Evolutionary conservation across 768 basidiomycete genomes (phyloP), one percentile per base, ranked within the genome.

Genomic region (Leucocoprinus leucothites): DNA sequence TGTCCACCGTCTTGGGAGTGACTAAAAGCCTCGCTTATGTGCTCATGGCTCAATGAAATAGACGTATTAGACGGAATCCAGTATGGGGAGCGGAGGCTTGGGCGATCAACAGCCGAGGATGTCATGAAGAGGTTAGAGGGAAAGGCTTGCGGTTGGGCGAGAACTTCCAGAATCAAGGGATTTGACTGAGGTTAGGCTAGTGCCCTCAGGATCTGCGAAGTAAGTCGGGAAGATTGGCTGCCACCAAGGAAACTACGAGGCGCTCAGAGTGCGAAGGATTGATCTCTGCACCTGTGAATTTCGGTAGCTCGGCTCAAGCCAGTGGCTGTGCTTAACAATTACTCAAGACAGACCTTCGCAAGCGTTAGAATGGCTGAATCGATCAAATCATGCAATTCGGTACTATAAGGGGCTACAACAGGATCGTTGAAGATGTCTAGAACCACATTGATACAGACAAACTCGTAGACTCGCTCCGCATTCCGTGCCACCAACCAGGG

Each of bases 391-490:
- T n/a, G n/a, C n/a, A n/a, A n/a, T n/a, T n/a, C n/a, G n/a, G n/a
- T 42, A 42, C 9, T 21, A 21, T 21, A n/a, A 42, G 9, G 21
- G n/a, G 21, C 3, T 41, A 19, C 21, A 9, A 50, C 11, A 50
- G 14, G 13, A 19, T 31, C 35, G 34, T 36, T 49, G 16, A 38
- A n/a, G 14, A 35, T 22, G 3, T 2, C 53, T 61, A 95, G 68
- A 92, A 95, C 91, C 92, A 94, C 80, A 93, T 87, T 28, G 94
- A 95, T 44, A 94, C 79, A 41, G 92, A 94, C 66, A 91, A 87
- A 71, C 91, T 93, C 36, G 77, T 82, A 21, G 81, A 80, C 71
- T 91, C 90, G 68, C 85, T 87, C 59, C 85, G 82, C 89, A 93
- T 90, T 16, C 87, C 88, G 68, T 96, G 93, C 93, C 93, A 96